Base-by-base conservation (phyloP, 1,284 basidiomycete species). In the Irpex lacteus region DNA sequence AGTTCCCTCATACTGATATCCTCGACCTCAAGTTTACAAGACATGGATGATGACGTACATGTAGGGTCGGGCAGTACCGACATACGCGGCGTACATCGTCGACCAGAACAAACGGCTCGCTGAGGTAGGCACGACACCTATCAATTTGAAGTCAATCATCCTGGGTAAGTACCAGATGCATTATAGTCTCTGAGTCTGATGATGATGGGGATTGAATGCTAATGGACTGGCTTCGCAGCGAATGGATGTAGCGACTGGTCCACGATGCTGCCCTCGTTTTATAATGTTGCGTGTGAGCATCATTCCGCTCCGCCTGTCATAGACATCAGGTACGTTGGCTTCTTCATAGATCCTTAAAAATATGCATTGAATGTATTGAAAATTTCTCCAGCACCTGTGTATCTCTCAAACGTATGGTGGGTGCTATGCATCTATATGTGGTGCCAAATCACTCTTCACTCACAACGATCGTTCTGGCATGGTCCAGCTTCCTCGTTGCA, bases 51-150 rank as follows among this genome's bases (percentile, higher is more conserved):
- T 6, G 18, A 19, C 21, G 21, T 15, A 56, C 34, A 44, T 18
- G 15, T 64, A 90, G 87, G 94, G 94, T 3, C 86, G 92, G 21
- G 95, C 94, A 75, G 81, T 96, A 6, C 95, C 94, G 3, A 78
- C 94, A 4, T 96, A 94, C 67, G 95, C 94, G 0, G 80, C 90
- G 1, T 85, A 87, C 15, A 85, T 96, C 0, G 87, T 90, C 54
- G 94, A 96, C 74, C 88, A 92, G 67, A 96, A 96, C 73, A 76
- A 82, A 5, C 72, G 75, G 34, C 78, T 91, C 11, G 74, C 81
- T 9, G 78, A 83, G n/a, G 82, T 80, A 0, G 90, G 89, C 1
- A 73, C 88, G 68, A 83, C 85, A 5, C 89, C 91, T 0, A 85
- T 96, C 70, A 95, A 96, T 72, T 79, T 96, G 5, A 83, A 86